Conservation (phyloP, 2,329 filamentous ascomycete genomes). For the Alternaria metachromatica region DNA sequence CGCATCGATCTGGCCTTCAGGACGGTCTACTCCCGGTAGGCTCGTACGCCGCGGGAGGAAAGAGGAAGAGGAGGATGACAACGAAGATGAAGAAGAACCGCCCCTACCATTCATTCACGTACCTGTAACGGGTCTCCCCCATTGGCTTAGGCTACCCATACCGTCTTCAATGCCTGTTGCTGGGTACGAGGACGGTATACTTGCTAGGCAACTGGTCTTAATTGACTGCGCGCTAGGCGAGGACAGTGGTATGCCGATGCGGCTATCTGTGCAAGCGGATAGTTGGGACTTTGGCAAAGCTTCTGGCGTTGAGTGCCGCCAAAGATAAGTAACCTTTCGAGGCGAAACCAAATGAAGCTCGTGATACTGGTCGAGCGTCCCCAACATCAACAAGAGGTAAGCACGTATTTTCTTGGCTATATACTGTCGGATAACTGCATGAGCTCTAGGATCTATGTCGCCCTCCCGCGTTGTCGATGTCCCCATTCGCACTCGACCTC, state of each 20-base stretch:
- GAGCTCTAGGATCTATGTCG: neutral
- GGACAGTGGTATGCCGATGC: neutral
- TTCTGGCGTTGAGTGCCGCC: conserved; percentile 3
- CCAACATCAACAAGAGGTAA: neutral
- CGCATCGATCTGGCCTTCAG: neutral
- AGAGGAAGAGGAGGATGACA: neutral
- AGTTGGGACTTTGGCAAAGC: conserved; percentile 3
- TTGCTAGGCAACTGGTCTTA: conserved; percentile 5
- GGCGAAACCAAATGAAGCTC: neutral
- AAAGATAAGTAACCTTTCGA: conserved; percentile 4
- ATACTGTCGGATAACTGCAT: neutral
- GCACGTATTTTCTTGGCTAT: neutral
- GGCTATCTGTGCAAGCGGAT: neutral
- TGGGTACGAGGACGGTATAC: neutral
- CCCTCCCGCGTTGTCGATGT: neutral
- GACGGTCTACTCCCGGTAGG: neutral
- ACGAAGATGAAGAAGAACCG: neutral
- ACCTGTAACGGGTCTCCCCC: conserved; percentile 4
- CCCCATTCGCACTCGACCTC: neutral
- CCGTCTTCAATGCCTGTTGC: neutral
- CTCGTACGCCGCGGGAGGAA: neutral
- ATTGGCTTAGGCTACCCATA: neutral
- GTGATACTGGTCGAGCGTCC: neutral
- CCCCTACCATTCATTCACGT: neutral
- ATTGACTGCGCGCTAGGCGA: conserved; percentile 3